Evolutionary conservation across 768 basidiomycete genomes (phyloP), one percentile per base, ranked within the genome.

Genomic region (Tricholoma hemisulphureum): DNA sequence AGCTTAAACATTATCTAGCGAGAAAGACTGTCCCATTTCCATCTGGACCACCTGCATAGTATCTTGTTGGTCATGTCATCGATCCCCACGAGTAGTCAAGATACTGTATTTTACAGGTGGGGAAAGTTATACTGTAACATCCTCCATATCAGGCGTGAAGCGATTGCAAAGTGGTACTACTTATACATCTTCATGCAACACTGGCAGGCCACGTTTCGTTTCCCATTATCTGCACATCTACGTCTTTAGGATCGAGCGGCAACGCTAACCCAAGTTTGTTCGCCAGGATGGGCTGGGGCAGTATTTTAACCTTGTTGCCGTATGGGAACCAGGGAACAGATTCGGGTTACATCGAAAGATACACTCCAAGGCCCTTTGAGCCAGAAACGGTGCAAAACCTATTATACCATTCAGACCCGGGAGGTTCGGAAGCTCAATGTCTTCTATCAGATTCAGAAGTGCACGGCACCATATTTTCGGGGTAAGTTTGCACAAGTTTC

Each of bases 31-130:
- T 57, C 6, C 55, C 58, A 6, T 61, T 71, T 4, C 67, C 69
- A 1, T 68, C 67, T 6, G 57, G 70, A 7, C 70, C 68, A 10
- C 69, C 67, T 4, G 43, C 59, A n/a, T 66, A 71, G 46, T 67
- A 69, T 3, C n/a, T 72, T 37, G 59, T 72, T 10, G 70, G 70
- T 5, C 69, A 72, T 49, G 59, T 58, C 67, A 3, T 53, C 61
- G 4, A 61, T 69, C 11, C 67, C 65, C 2, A 21, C 58, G 1
- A 49, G 35, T 8, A 57, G 68, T 34, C 61, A 55, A 11, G 59
- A 63, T 2, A 59, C 61, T 6, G 56, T 55, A 3, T 69, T 66
- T 41, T 57, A 64, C 31, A 32, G 63, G 28, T 65, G 65, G 66
- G 62, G 67, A 0, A 64, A 65, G 59, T 51, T 9, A 29, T 69